Conservation (phyloP, 768 basidiomycete species). For the Baorangia bicolor region DNA sequence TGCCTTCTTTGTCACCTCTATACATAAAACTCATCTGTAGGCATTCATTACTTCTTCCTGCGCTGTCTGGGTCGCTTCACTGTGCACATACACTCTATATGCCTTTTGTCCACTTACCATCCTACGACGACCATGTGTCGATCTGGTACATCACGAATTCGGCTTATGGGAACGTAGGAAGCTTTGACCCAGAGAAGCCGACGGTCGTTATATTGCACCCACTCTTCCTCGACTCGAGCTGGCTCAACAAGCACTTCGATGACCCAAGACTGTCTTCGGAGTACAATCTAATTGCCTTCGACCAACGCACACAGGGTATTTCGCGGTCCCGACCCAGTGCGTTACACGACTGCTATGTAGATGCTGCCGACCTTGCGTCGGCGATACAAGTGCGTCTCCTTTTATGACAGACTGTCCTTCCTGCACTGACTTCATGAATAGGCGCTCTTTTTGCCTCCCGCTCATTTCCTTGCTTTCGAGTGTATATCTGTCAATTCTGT, state of each 20-base stretch:
- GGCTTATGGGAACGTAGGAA: slow-evolving; percentile 54
- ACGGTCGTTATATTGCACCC: slow-evolving; percentile 70
- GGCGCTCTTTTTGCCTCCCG: slow-evolving; percentile 62
- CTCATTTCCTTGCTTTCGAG: slow-evolving; percentile 73
- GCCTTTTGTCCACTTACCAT: slow-evolving; percentile 69
- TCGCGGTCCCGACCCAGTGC: slow-evolving; percentile 53
- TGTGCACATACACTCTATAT: slow-evolving; percentile 45
- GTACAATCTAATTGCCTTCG: slow-evolving; percentile 76
- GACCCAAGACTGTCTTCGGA: slow-evolving; percentile 57
- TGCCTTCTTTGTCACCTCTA: slow-evolving; percentile 12
- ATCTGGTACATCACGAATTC: slow-evolving; percentile 74
- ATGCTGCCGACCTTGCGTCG: slow-evolving; percentile 73
- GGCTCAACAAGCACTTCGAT: slow-evolving; percentile 64
- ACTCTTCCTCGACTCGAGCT: slow-evolving; percentile 63
- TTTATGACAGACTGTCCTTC: neutral
- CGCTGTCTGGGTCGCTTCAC: slow-evolving; percentile 2
- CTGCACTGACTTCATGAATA: slow-evolving; percentile 24
- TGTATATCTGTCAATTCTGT: slow-evolving; percentile 54
- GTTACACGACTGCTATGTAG: slow-evolving; percentile 71
- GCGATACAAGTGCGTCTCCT: slow-evolving; percentile 53
- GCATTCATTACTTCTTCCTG: slow-evolving; percentile 2
- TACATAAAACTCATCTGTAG: slow-evolving; percentile 20
- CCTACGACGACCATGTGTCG: slow-evolving; percentile 63
- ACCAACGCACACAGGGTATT: slow-evolving; percentile 62
- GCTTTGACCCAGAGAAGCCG: slow-evolving; percentile 64